These are phyloP conservation scores for Oryza rufipogon DNA, from an alignment of 176 grass and related monocot species.

Conservation along the genomic window DNA sequence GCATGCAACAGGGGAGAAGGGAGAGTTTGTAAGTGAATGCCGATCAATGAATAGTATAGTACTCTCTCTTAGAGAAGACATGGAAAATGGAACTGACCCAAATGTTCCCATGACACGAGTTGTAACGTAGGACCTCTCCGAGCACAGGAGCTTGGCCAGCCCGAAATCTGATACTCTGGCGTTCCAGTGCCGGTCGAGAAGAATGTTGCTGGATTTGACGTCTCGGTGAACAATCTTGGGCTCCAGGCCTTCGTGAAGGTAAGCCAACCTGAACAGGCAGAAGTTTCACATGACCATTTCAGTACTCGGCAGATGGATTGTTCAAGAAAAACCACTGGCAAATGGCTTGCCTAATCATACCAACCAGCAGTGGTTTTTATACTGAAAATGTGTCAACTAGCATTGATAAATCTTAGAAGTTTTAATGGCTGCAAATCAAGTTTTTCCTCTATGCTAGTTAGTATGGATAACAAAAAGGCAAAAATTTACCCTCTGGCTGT, in stretches of 20 bases:
- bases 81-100: slow-evolving; percentile 54
- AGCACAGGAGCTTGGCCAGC: slow-evolving; percentile 82
- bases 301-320: neutral
- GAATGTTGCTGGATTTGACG: slow-evolving; percentile 95
- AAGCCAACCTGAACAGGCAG: slow-evolving; percentile 67
- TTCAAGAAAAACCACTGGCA: slow-evolving; percentile 27
- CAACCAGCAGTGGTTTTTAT: neutral
- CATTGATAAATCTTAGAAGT: neutral
- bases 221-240: slow-evolving; percentile 93
- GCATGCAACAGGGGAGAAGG: slow-evolving; percentile 27
- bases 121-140: slow-evolving; percentile 66
- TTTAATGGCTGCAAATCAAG: neutral
- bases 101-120: slow-evolving; percentile 97
- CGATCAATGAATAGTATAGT: neutral
- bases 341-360: neutral
- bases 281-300: slow-evolving; percentile 16
- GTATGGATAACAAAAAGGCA: neutral
- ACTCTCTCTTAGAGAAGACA: neutral
- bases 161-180: slow-evolving; percentile 92
- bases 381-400: neutral
- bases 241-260: slow-evolving; percentile 94
- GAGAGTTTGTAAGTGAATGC: neutral
- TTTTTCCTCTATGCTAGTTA: neutral
- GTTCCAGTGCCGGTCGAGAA: slow-evolving; percentile 85
- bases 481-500: slow-evolving; percentile 82